Evolutionary conservation across 768 basidiomycete species (phyloP).

Genomic region (Chalciporus piperatus): DNA sequence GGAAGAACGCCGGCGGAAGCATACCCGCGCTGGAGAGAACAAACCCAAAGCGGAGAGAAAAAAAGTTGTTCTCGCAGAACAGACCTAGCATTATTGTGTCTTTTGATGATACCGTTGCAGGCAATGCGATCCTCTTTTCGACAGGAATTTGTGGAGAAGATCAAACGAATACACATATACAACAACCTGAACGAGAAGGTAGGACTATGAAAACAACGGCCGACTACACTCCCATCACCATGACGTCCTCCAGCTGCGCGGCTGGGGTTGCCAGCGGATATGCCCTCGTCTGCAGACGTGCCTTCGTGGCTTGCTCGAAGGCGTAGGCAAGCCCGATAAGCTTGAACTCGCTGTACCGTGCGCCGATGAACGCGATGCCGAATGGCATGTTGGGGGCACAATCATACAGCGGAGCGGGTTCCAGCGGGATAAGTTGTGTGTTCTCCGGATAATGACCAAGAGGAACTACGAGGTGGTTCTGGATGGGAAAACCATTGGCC

Average conservation of each 20-base stretch:
- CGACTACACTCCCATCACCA: conserved; percentile 11
- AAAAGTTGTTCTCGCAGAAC: conserved; percentile 80
- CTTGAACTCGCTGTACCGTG: conserved; percentile 57
- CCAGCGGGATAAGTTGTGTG: conserved; percentile 36
- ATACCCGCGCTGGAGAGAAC: conserved; percentile 78
- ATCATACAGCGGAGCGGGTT: conserved; percentile 39
- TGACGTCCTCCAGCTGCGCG: conserved; percentile 45
- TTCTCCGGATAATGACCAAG: conserved; percentile 56
- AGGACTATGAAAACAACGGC: background rate
- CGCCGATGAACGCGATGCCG: conserved; percentile 60
- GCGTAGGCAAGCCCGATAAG: conserved; percentile 60
- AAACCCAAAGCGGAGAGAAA: conserved; percentile 93
- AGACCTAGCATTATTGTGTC: conserved; percentile 37
- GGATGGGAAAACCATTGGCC: conserved; percentile 1
- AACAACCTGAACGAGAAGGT: background rate
- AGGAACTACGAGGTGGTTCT: conserved; percentile 38
- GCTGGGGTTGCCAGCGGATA: conserved; percentile 52
- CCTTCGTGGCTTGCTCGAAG: conserved; percentile 63
- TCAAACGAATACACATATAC: conserved; percentile 3
- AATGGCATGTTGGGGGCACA: conserved; percentile 51
- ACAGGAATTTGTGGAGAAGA: background rate
- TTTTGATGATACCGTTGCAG: conserved; percentile 4
- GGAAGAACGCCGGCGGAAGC: conserved; percentile 88
- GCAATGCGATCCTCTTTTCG: conserved; percentile 7
- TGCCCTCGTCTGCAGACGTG: conserved; percentile 46